These are phyloP conservation scores for Jacaranda mimosifolia DNA, from an alignment of 257 asterid species.

Conservation along the genomic window DNA sequence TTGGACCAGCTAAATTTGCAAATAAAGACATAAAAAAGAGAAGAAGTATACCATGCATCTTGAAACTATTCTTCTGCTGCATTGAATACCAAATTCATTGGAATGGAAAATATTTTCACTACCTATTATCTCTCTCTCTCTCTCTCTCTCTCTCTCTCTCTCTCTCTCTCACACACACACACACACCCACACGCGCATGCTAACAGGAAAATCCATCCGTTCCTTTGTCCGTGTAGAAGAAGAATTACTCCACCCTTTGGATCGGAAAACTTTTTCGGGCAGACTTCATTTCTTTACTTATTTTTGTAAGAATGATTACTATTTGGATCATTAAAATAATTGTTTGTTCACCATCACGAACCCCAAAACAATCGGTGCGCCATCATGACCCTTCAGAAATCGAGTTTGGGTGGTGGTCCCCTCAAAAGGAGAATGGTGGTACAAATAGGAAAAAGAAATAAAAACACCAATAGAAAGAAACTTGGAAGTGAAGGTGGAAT, in stretches of 20 bases:
- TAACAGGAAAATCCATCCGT: not conserved
- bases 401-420: not conserved
- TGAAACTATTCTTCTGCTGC: not conserved
- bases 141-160: too few species aligned
- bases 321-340: constrained; percentile 2
- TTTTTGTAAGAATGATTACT: not conserved
- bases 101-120: not conserved
- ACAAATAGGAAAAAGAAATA: not conserved
- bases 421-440: not conserved
- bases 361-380: not conserved
- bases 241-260: not conserved
- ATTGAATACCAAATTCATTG: not conserved
- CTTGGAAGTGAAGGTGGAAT: constrained; percentile 19
- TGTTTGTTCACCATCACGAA: constrained; percentile 8
- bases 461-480: constrained; percentile 10
- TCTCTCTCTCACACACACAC: not conserved
- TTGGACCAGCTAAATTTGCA: constrained; percentile 6
- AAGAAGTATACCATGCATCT: not conserved
- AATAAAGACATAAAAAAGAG: not conserved
- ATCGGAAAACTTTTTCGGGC: not conserved
- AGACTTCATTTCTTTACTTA: not conserved
- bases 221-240: not conserved
- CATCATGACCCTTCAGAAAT: not conserved
- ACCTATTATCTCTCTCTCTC: too few species aligned
- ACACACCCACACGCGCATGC: not conserved